Conservation (phyloP, 1,284 basidiomycete species). For the Apiotrichum montevideense region DNA sequence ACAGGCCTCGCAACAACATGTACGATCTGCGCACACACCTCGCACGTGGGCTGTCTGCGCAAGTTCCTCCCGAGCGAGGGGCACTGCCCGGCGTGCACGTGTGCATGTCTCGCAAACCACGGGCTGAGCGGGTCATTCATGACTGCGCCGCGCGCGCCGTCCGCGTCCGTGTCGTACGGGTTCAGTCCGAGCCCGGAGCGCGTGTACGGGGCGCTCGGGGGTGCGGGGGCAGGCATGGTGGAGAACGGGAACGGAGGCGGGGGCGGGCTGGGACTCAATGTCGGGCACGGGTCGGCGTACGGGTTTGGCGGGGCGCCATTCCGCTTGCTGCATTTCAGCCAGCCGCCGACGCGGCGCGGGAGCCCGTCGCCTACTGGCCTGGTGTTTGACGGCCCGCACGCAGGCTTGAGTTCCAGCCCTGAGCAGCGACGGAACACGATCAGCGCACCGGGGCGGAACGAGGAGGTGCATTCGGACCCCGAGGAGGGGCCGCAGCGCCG, state of each 20-base stretch:
- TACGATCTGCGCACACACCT: slow-evolving; percentile 59
- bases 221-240: not conserved
- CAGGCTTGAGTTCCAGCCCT: not conserved
- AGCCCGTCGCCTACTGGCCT: slow-evolving; percentile 2
- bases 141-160: slow-evolving; percentile 6
- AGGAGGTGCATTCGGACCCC: too few species aligned
- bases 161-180: not conserved
- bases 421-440: not conserved
- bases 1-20: slow-evolving; percentile 66
- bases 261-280: too few species aligned
- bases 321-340: too few species aligned
- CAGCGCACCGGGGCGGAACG: not conserved
- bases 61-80: slow-evolving; percentile 1
- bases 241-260: not conserved
- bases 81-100: slow-evolving; percentile 37
- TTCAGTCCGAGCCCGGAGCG: slow-evolving; percentile 2
- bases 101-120: slow-evolving; percentile 23
- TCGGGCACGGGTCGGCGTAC: not conserved
- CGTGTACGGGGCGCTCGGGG: not conserved
- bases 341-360: not conserved
- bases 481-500: not conserved
- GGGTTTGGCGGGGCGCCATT: not conserved
- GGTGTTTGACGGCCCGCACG: slow-evolving; percentile 4
- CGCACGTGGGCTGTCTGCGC: slow-evolving; percentile 57
- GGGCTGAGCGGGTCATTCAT: slow-evolving; percentile 19